Base-by-base conservation (phyloP, 345 rosid species). In the Ceriops decandra region DNA sequence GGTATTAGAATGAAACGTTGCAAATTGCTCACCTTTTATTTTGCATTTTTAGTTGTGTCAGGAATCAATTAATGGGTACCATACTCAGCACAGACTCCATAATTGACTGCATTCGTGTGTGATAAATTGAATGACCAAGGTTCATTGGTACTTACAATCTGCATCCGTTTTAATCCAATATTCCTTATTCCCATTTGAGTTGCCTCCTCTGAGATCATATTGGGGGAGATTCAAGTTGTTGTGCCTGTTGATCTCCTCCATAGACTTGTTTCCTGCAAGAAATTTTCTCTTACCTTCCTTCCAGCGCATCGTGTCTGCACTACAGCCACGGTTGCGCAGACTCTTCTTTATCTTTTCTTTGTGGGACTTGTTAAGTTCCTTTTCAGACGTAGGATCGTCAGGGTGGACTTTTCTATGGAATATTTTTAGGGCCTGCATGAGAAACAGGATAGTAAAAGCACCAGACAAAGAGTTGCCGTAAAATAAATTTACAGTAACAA, bases 81-180 rank as follows among this genome's bases (percentile, higher is more conserved):
- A 11, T 32, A 32, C 35, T 32, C 35, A 5, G 35, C 35, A 32
- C 35, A 38, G 42, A 28, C 38, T 26, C 58, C 54, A 26, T 11
- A 54, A 26, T 5, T 26, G 24, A 22, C 5, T 22, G 58, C 30
- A 20, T 57, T n/a, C 30, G 27, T 66, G 49, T 20, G 49, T 54
- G 27, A 4, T 7, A 54, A 22, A 56, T 17, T 58, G 22, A 16
- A 46, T 52, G 38, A 33, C 58, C 46, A 63, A 62, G 68, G 42
- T 21, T 27, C 68, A 51, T 53, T 53, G 54, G 63, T 63, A 90
- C 98, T 93, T 86, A 90, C 96, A 93, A 72, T 93, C 90, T 74
- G 86, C 88, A 75, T 93, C 97, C 74, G 96, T 87, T 79, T 85
- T 88, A 87, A 93, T 90, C 97, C 97, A 93, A 84, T 85, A 85